These are phyloP conservation scores for Tolypocladium guangdongense DNA, from an alignment of 2,329 filamentous ascomycete species.

Conservation along the genomic window DNA sequence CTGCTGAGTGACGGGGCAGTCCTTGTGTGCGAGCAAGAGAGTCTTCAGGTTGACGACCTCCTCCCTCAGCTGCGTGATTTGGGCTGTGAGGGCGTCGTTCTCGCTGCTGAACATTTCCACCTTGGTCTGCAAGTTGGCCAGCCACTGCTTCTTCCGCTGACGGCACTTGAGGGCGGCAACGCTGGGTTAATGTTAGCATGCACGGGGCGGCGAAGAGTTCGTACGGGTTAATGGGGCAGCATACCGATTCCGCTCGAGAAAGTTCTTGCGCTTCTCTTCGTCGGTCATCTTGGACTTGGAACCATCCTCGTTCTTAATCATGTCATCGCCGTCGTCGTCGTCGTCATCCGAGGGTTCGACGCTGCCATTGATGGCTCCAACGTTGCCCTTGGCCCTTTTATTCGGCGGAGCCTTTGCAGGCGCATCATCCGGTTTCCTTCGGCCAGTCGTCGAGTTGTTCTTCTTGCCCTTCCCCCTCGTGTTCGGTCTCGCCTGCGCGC, in stretches of 20 bases:
- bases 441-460: slow-evolving; percentile 47
- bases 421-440: slow-evolving; percentile 67
- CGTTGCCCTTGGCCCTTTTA: slow-evolving; percentile 58
- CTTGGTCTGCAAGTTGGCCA: slow-evolving; percentile 86
- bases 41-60: slow-evolving; percentile 95
- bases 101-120: slow-evolving; percentile 88
- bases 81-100: slow-evolving; percentile 76
- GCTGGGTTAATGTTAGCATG: slow-evolving; percentile 32
- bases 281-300: slow-evolving; percentile 83
- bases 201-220: background rate
- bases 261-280: slow-evolving; percentile 97
- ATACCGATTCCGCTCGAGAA: slow-evolving; percentile 90
- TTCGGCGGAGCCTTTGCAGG: slow-evolving; percentile 47
- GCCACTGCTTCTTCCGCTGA: slow-evolving; percentile 98
- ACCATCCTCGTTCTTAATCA: slow-evolving; percentile 42
- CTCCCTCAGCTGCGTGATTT: slow-evolving; percentile 75
- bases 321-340: slow-evolving; percentile 38
- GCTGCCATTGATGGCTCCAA: slow-evolving; percentile 14
- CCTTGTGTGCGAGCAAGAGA: slow-evolving; percentile 84
- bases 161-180: slow-evolving; percentile 94
- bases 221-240: slow-evolving; percentile 14
- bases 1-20: slow-evolving; percentile 84
- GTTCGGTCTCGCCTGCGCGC: slow-evolving; percentile 54
- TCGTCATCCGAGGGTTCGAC: slow-evolving; percentile 38
- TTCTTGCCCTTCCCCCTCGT: slow-evolving; percentile 62